Conservation (phyloP, 305 asterid genomes). For the Fraxinus ornus region DNA sequence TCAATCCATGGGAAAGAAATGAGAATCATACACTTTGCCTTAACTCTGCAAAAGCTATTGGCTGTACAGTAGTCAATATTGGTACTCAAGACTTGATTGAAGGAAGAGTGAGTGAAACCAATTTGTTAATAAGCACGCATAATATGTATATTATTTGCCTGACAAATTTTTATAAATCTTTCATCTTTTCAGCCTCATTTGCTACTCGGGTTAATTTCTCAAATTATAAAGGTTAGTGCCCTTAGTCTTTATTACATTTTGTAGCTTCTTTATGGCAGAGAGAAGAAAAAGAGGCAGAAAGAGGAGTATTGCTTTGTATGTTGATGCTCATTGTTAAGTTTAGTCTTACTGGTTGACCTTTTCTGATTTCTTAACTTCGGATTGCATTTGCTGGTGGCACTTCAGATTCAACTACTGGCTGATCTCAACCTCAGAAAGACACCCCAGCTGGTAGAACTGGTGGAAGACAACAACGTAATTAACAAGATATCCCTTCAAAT, state of each 20-base stretch:
- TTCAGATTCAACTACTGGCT: conserved; percentile 92
- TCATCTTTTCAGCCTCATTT: conserved; percentile 84
- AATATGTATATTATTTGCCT: conserved; percentile 4
- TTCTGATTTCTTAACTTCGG: conserved; percentile 25
- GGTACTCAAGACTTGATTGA: conserved; percentile 94
- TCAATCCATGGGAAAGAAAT: conserved; percentile 99
- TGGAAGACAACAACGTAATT: conserved; percentile 86
- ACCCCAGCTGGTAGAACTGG: conserved; percentile 93
- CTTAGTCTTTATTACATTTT: conserved; percentile 20
- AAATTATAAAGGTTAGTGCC: conserved; percentile 84
- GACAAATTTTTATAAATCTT: conserved; percentile 16
- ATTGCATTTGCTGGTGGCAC: conserved; percentile 31
- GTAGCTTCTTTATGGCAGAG: not conserved
- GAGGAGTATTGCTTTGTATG: not conserved
- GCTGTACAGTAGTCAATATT: conserved; percentile 94
- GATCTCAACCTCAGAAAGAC: conserved; percentile 98
- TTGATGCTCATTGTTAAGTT: not conserved
- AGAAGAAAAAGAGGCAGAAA: not conserved
- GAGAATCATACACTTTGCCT: conserved; percentile 95
- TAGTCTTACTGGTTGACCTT: conserved; percentile 21
- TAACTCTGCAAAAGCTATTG: conserved; percentile 98
- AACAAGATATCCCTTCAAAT: conserved; percentile 16
- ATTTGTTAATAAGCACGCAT: conserved; percentile 14
- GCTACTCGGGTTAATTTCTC: conserved; percentile 93
- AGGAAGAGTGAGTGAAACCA: conserved; percentile 81